Evolutionary conservation across 306 rosid species (phyloP).

Genomic region (Psophocarpus tetragonolobus): DNA sequence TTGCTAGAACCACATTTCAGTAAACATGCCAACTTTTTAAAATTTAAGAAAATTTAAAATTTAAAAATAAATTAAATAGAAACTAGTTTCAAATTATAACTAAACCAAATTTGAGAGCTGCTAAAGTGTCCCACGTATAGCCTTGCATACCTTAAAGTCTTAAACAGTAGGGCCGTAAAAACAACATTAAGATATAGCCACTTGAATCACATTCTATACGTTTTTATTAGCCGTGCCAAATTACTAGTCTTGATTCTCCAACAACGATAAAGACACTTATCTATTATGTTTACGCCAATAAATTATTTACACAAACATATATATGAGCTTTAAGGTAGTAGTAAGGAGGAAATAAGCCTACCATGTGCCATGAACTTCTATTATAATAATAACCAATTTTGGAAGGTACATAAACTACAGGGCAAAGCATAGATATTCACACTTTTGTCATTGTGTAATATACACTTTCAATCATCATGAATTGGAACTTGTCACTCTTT

Average conservation of each 20-base stretch:
- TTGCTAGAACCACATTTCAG: background rate
- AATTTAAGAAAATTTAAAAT: no score
- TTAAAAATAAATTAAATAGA: background rate
- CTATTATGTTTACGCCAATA: background rate
- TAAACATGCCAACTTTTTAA: background rate
- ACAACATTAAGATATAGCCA: background rate
- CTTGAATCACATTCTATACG: background rate
- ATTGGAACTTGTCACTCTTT: background rate
- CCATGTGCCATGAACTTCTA: conserved; percentile 24
- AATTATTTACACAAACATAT: conserved; percentile 31
- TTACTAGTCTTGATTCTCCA: background rate
- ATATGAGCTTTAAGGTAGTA: background rate
- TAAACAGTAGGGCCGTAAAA: background rate
- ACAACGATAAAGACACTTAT: background rate
- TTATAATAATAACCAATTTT: background rate
- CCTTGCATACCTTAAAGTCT: background rate
- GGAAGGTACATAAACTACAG: conserved; percentile 15
- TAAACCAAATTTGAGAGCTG: background rate
- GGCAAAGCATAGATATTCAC: conserved; percentile 14
- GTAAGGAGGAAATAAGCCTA: conserved; percentile 16
- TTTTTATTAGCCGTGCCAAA: background rate
- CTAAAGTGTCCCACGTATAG: background rate
- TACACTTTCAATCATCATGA: conserved; percentile 16
- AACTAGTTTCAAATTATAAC: background rate
- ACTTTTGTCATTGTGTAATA: background rate